These are phyloP conservation scores for Periconia macrospinosa DNA, from an alignment of 2,329 filamentous ascomycete species.

Conservation along the genomic window DNA sequence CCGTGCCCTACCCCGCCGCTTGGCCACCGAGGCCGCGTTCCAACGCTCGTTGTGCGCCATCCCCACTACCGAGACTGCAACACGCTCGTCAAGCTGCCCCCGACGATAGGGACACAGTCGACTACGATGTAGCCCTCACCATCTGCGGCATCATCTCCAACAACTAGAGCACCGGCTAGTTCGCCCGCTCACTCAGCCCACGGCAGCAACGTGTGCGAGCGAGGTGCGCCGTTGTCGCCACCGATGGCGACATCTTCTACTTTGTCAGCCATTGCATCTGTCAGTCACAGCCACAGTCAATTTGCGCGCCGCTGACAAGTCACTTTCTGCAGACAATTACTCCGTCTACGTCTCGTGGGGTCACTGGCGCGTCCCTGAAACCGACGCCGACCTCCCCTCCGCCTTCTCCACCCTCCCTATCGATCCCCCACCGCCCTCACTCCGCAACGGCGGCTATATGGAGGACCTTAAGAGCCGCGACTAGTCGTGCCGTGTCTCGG, in stretches of 20 bases:
- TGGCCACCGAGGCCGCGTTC: conserved; percentile 11
- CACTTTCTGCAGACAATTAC: conserved; percentile 15
- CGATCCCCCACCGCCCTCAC: conserved; percentile 11
- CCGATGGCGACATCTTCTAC: conserved; percentile 8
- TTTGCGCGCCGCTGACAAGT: conserved; percentile 10
- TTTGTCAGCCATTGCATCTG: conserved; percentile 11
- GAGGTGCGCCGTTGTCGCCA: conserved; percentile 10
- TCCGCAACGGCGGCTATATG: conserved; percentile 13
- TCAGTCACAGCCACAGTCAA: conserved; percentile 7
- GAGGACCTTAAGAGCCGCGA: conserved; percentile 10
- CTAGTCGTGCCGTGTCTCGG: conserved; percentile 6
- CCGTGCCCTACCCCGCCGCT: conserved; percentile 12
- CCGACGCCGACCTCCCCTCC: conserved; percentile 14
- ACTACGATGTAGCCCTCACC: conserved; percentile 15
- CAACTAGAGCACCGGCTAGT: conserved; percentile 16
- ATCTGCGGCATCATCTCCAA: conserved; percentile 17
- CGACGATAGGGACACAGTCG: conserved; percentile 13
- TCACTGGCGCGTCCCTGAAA: conserved; percentile 14
- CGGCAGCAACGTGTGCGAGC: conserved; percentile 12
- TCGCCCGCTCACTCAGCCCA: conserved; percentile 10
- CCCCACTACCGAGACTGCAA: conserved; percentile 16
- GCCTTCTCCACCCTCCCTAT: conserved; percentile 14
- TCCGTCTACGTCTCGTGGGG: conserved; percentile 8
- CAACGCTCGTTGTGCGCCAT: conserved; percentile 12
- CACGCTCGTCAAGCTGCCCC: conserved; percentile 16